Conservation (phyloP, 2,329 filamentous ascomycete genomes). For the Fusarium sp. region DNA sequence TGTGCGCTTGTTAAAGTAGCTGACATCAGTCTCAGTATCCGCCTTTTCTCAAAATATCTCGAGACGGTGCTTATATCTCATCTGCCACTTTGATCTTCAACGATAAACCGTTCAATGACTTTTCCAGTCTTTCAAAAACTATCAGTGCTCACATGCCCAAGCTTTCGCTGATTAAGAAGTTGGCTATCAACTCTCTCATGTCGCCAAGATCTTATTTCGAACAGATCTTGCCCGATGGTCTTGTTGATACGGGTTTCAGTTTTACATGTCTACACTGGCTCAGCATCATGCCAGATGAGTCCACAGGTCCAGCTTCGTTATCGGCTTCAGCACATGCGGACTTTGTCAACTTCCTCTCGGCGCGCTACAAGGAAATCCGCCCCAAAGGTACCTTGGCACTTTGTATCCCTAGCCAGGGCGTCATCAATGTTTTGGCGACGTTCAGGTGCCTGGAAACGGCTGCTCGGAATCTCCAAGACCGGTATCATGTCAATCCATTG, state of each 20-base stretch:
- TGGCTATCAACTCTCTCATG: not conserved
- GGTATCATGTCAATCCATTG: not conserved
- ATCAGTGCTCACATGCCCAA: not conserved
- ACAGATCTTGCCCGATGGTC: not conserved
- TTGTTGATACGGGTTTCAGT: not conserved
- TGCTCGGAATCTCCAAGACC: not conserved
- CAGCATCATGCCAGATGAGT: not conserved
- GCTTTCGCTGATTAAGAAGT: fast-evolving
- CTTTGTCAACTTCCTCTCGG: not conserved
- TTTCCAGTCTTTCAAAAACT: not conserved
- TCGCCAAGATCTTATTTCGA: not conserved
- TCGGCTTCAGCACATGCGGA: not conserved
- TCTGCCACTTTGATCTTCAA: not conserved
- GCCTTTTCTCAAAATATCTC: not conserved
- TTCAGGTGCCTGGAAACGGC: not conserved
- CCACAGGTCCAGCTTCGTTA: fast-evolving
- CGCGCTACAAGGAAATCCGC: not conserved
- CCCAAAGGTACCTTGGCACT: not conserved
- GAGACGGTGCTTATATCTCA: fast-evolving
- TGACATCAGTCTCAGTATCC: not conserved
- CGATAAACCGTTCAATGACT: not conserved
- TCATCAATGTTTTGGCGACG: fast-evolving
- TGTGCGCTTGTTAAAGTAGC: fast-evolving
- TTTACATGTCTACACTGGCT: not conserved
- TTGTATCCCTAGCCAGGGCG: not conserved